Evolutionary conservation across 352 stramenopile species (phyloP), one percentile per base, ranked within the genome.

Genomic region (Pythium sp.): DNA sequence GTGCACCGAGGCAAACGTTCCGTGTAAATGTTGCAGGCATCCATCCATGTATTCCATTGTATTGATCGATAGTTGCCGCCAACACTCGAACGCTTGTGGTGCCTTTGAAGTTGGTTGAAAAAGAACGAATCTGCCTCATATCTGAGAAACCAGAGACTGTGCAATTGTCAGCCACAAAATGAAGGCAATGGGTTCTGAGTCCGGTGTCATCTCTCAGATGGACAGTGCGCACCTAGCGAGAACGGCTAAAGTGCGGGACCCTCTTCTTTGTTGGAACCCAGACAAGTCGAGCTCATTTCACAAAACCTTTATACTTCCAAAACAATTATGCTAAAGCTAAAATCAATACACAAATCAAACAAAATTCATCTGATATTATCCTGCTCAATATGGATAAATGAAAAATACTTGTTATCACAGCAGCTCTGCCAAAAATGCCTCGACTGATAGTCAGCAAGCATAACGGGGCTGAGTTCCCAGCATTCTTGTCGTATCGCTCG

Each of bases 251-350:
- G 24, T 58, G 18, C 53, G 26, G 26, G 12, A 22, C 24, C 53
- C 26, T 58, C 53, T 38, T 58, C 12, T 22, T 58, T 12, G 53
- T n/a, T 38, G 26, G 26, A 58, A 36, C 53, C 28, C 53, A 58
- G 53, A 58, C 26, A 3, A 55, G 47, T 30, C n/a, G 47, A 55
- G 20, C 7, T 20, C 6, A 1, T 38, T 24, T 22, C 18, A n/a
- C 14, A 57, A 20, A 34, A 32, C 24, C 51, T 57, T 22, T 32
- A 34, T 20, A 32, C 32, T 18, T 32, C 8, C 46, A 26, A 54
- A 54, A 54, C 30, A 32, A 32, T 5, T 32, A 3, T 32, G 30
- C 30, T 51, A 24, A 7, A 53, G 0, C 15, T 24, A 24, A 53
- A 24, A 53, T 9, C 11, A 15, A 49, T 43, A 43, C 46, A 53